Conservation (phyloP, 352 stramenopile genomes). For the Pythium scleroteichum region DNA sequence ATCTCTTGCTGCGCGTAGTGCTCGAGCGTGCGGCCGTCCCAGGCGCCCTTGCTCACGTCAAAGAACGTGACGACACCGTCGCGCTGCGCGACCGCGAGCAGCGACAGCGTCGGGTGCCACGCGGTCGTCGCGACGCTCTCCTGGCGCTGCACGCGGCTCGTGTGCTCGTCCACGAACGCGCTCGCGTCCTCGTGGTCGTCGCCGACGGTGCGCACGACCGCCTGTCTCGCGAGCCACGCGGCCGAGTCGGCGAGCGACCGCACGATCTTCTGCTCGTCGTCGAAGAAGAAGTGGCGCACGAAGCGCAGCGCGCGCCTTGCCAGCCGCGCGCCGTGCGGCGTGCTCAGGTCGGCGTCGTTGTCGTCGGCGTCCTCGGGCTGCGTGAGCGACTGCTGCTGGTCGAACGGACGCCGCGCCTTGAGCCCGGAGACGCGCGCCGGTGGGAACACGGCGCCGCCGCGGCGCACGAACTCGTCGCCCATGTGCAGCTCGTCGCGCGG, state of each 20-base stretch:
- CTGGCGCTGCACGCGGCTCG: constrained; percentile 19
- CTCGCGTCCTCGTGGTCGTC: constrained; percentile 32
- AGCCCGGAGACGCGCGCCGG: constrained; percentile 50
- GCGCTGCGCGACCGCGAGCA: constrained; percentile 71
- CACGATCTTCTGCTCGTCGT: constrained; percentile 63
- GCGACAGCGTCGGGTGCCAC: constrained; percentile 55
- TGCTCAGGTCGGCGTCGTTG: constrained; percentile 36
- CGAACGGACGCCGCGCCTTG: constrained; percentile 58
- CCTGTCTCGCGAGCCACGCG: constrained; percentile 13
- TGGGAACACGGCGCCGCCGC: constrained; percentile 54
- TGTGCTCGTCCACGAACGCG: constrained; percentile 18
- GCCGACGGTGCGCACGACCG: constrained; percentile 34
- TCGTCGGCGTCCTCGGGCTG: constrained; percentile 34
- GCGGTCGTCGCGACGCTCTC: constrained; percentile 59
- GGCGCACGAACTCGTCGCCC: constrained; percentile 65
- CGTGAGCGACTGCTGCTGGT: constrained; percentile 59
- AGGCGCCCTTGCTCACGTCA: constrained; percentile 48
- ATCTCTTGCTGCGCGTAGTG: constrained; percentile 59
- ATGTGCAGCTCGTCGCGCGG: constrained; percentile 55
- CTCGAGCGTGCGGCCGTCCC: constrained; percentile 64
- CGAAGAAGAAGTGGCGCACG: constrained; percentile 48
- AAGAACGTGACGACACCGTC: constrained; percentile 74
- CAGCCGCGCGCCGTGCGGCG: constrained; percentile 44
- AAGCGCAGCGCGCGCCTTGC: constrained; percentile 33
- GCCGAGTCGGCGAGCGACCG: constrained; percentile 33